Base-by-base conservation (phyloP, 1,284 basidiomycete species). In the Mycena sp. region DNA sequence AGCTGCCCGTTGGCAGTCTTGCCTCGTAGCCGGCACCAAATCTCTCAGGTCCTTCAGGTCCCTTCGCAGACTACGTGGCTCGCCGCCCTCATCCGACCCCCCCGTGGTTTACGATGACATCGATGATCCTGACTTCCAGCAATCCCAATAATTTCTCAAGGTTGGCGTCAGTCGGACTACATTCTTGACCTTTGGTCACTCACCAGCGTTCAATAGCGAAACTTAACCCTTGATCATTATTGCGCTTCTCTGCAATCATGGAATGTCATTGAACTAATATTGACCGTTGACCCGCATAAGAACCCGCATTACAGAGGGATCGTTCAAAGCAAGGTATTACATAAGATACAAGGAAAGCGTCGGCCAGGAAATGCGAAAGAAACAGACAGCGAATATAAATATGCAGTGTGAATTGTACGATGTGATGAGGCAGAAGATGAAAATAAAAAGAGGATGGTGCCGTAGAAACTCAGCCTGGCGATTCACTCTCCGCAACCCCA, bases 1-100 rank as follows among this genome's bases (percentile, higher is more conserved):
- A 10, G 23, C 63, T 61, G 61, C n/a, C n/a, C n/a, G 69, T 52
- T 74, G 72, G 73, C 70, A 71, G 25, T 56, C 67, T 14, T 63
- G 70, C 35, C 59, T 72, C 17, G 64, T 70, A 21, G 68, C 56
- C 45, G 70, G 67, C 56, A 70, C 70, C 29, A 72, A 68, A 61
- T 68, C 71, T 16, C 61, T 73, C 26, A 71, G 71, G 23, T 69
- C 73, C 9, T 65, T 67, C 21, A 56, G 63, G 35, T 61, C 67
- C 10, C 50, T 52, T 16, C 67, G 54, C 6, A 29, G 61, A 23
- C 48, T 57, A 30, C 61, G 63, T 30, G 53, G 53, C 19, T 41
- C 41, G 35, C 49, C 52, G 6, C 57, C 63, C 10, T 29, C 56
- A 16, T n/a, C n/a, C n/a, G n/a, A n/a, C n/a, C n/a, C n/a, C n/a